Base-by-base conservation (phyloP, 768 basidiomycete species). In the Tricholoma furcatifolium region DNA sequence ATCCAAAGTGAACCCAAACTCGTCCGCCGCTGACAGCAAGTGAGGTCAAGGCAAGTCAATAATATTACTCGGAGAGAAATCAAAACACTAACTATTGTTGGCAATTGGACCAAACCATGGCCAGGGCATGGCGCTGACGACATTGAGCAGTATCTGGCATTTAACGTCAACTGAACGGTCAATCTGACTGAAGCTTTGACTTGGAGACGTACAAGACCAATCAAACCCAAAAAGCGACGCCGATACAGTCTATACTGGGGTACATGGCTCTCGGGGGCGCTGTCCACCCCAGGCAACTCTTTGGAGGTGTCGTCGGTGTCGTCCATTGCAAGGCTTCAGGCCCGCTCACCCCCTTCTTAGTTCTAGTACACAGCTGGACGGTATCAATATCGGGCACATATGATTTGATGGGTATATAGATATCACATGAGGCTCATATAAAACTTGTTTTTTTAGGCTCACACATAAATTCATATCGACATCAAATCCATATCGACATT, bases 61-160 rank as follows among this genome's bases (percentile, higher is more conserved):
- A 21, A 54, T 12, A 10, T 23, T 11, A 35, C 20, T 9, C 11
- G 10, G 27, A 45, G 27, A 11, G 15, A 6, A 11, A 38, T 32
- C 30, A 11, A 27, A 34, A 20, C 27, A 55, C 74, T 39, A 43
- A 91, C 90, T 74, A 60, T 84, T 65, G 38, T 82, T 83, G 0
- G 91, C 74, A 49, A 94, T 92, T 3, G 91, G 88, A 3, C 91
- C 90, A 61, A 93, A 93, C 90, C 90, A 93, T 3, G 87, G 78
- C 80, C 83, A 84, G 6, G 78, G 70, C 84, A 88, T 82, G 6
- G 80, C 88, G 2, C 77, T 72, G 10, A 83, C 76, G 36, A 85
- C 64, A 49, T 83, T 87, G 30, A 92, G 68, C 27, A 86, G 27
- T 9, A 86, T 72, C 88, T 89, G 39, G 8, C 32, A 15, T 21